Base-by-base conservation (phyloP, 257 asterid species). In the Ballota nigra region DNA sequence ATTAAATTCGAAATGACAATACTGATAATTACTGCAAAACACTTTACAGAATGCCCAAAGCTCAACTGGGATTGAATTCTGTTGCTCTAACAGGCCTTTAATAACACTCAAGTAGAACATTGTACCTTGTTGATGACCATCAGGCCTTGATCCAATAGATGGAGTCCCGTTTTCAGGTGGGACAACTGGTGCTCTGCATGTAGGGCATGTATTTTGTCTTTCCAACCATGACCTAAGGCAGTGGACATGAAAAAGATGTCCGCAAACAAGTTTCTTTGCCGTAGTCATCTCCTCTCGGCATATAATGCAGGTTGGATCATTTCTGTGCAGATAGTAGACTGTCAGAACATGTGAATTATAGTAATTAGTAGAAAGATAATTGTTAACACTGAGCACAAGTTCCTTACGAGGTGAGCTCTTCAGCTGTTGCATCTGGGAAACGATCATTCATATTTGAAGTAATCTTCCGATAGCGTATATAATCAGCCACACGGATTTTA, bases 201-300 rank as follows among this genome's bases (percentile, higher is more conserved):
- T 91, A 59, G 98, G 98, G 72, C 98, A 93, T 28, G 97, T 91
- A 70, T 86, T 90, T 68, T 93, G 97, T 75, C 96, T 88, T 81
- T 91, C 97, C 70, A 93, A 79, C 97, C 98, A 93, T 28, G 98
- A 93, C 63, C 98, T 86, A 53, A 93, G 92, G 85, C 98, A 91
- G 79, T 91, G 96, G 58, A 93, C 96, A 58, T 94, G 99, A 81
- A 94, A 94, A 75, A 91, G 84, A 85, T 94, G 99, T 49, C 99
- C 97, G 18, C 99, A 94, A 8, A 88, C 71, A 78, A 94, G 97
- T 80, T 85, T 94, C 78, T 94, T 94, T 15, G 99, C 97, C 3
- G 85, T 80, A 62, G 94, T 86, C 99, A 94, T 94, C 89, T 94
- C 99, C 89, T 94, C 99, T 4, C 97, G 97, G 76, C 97, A 94